Evolutionary conservation across 2,329 filamentous ascomycete genomes (phyloP).

Genomic region (Aplosporella prunicola): DNA sequence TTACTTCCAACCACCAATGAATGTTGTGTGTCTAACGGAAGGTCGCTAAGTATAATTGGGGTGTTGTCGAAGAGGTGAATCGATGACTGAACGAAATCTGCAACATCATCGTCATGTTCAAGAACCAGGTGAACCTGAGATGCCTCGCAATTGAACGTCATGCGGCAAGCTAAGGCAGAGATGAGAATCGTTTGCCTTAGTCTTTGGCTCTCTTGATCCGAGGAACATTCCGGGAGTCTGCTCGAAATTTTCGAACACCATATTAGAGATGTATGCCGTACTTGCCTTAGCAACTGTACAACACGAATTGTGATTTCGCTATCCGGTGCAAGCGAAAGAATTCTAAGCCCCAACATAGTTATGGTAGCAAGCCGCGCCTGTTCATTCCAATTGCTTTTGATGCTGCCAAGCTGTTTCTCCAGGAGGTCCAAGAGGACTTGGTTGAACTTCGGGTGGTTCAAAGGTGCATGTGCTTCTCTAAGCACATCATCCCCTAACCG

Average conservation of each 20-base stretch:
- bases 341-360: conserved; percentile 1
- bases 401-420: neutral
- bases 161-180: conserved; percentile 2
- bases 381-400: conserved; percentile 8
- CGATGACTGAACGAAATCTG: conserved; percentile 29
- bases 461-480: conserved; percentile 1
- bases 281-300: neutral
- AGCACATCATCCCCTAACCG: neutral
- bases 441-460: neutral
- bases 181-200: neutral
- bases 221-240: neutral
- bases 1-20: neutral
- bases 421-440: neutral
- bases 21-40: neutral
- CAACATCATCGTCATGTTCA: conserved; percentile 16
- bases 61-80: conserved; percentile 30
- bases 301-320: neutral
- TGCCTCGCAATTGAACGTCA: conserved; percentile 2
- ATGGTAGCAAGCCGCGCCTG: neutral
- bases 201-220: neutral
- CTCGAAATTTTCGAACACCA: conserved; percentile 6
- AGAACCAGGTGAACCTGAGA: neutral
- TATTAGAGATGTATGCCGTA: neutral
- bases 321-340: neutral
- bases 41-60: neutral